Base-by-base conservation (phyloP, 106 monocot genomes). In the Apostasia shenzhenica region DNA sequence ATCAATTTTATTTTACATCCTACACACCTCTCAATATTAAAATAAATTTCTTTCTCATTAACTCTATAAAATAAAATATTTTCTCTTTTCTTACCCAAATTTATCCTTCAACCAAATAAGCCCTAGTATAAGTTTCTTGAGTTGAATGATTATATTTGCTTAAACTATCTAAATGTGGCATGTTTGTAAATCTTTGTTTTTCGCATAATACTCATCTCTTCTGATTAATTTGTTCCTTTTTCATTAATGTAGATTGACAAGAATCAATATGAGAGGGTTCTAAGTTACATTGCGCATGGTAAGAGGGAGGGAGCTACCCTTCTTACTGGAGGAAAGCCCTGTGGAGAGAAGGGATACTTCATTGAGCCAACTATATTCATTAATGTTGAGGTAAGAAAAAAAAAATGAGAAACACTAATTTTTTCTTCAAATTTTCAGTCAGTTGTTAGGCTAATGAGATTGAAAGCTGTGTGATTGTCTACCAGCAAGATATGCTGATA, bases 341-440 rank as follows among this genome's bases (percentile, higher is more conserved):
- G 79, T 66, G 70, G 82, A 10, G 77, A 80, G 5, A 82, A 77
- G 50, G 86, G 86, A 11, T 79, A 77, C 73, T 82, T 71, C 67
- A 80, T 86, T 47, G 79, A 86, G 58, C 86, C 86, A 37, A 86
- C 86, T n/a, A 86, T 86, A 46, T 86, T 86, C 44, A 76, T 58
- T 1, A 73, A 86, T 76, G 86, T 86, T 65, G 76, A 80, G 86
- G 86, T 86, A 74, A 42, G 11, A 41, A 2, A 1, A 2, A 1
- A 2, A 39, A 11, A 26, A 49, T 6, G 7, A 41, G 61, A 44
- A 62, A 50, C n/a, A 2, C 14, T 66, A 2, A 66, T 48, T 14
- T 3, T 58, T 12, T 14, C 12, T 7, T 37, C 12, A 14, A 6
- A 58, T 3, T 58, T 58, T 58, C 0, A 10, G 26, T 37, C 10